phyloP scores from a whole-genome alignment of 345 rosid genomes.

The Eucalyptus erythrocorys region DNA sequence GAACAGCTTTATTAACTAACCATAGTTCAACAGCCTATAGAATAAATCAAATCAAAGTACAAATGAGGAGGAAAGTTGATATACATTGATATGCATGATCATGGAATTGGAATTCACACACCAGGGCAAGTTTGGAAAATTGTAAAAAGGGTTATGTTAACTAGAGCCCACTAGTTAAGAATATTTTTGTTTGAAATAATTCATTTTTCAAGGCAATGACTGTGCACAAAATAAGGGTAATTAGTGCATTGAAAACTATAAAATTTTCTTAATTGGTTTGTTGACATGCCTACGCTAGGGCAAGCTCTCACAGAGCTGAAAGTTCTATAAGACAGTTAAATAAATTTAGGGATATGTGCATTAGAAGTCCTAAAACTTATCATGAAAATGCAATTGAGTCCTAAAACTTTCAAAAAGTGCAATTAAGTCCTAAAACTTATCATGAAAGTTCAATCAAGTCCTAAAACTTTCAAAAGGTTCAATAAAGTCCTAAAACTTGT shows the following conservation, averaged over 20 bases:
- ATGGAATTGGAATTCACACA: neutral
- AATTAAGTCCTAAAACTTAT: too few relatives aligned
- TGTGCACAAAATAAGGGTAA: neutral
- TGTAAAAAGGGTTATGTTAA: neutral
- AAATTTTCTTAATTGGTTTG: neutral
- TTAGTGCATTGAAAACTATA: neutral
- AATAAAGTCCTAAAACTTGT: too few relatives aligned
- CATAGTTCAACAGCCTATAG: constrained; percentile 50
- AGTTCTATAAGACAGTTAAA: neutral
- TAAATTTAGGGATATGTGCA: too few relatives aligned
- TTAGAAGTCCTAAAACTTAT: too few relatives aligned
- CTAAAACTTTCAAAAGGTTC: too few relatives aligned
- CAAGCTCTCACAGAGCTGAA: neutral
- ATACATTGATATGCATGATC: neutral
- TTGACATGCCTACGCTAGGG: neutral
- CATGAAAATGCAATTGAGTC: too few relatives aligned
- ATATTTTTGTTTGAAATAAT: neutral
- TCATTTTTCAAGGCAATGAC: neutral
- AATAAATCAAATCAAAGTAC: neutral
- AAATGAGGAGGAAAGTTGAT: neutral
- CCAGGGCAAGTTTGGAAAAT: neutral
- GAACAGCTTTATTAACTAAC: constrained; percentile 48
- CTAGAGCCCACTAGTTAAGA: neutral
- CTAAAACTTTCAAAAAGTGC: too few relatives aligned
- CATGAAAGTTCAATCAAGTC: too few relatives aligned